These are phyloP conservation scores for Pisolithus albus DNA, from an alignment of 768 basidiomycete species.

Conservation along the genomic window DNA sequence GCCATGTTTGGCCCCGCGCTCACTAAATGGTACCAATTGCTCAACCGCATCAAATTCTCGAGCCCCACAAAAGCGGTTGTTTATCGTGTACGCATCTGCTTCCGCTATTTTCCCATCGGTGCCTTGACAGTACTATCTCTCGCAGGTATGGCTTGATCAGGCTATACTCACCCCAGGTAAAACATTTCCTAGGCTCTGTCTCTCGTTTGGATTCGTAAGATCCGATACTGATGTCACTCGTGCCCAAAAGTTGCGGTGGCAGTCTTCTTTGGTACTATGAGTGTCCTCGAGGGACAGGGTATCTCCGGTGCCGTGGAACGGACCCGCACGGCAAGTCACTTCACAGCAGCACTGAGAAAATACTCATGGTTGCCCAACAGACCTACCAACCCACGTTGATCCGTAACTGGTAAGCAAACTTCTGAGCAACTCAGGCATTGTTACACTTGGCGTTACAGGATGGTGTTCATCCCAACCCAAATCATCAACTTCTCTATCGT, in stretches of 20 bases:
- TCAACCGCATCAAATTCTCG: conserved; percentile 65
- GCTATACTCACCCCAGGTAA: conserved; percentile 64
- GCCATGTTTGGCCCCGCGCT: conserved; percentile 74
- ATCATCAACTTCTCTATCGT: conserved; percentile 72
- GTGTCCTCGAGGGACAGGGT: conserved; percentile 70
- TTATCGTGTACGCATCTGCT: conserved; percentile 45
- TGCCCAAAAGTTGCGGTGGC: conserved; percentile 34
- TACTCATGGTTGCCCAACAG: conserved; percentile 28
- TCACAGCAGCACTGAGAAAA: neutral
- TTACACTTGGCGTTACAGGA: conserved; percentile 34
- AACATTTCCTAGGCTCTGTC: conserved; percentile 6
- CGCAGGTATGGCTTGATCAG: conserved; percentile 78
- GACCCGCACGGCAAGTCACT: conserved; percentile 29
- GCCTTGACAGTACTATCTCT: neutral
- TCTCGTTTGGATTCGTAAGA: neutral
- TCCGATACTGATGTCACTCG: conserved; percentile 3
- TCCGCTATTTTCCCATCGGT: neutral
- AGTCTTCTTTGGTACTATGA: conserved; percentile 70
- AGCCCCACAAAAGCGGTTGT: conserved; percentile 51
- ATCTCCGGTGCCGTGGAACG: conserved; percentile 43
- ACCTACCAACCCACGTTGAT: conserved; percentile 68
- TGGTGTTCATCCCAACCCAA: conserved; percentile 71
- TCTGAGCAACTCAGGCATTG: neutral
- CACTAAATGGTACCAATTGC: conserved; percentile 74
- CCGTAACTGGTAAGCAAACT: conserved; percentile 57